Evolutionary conservation across 345 rosid species (phyloP).

Genomic region (Rhodamnia rubescens): DNA sequence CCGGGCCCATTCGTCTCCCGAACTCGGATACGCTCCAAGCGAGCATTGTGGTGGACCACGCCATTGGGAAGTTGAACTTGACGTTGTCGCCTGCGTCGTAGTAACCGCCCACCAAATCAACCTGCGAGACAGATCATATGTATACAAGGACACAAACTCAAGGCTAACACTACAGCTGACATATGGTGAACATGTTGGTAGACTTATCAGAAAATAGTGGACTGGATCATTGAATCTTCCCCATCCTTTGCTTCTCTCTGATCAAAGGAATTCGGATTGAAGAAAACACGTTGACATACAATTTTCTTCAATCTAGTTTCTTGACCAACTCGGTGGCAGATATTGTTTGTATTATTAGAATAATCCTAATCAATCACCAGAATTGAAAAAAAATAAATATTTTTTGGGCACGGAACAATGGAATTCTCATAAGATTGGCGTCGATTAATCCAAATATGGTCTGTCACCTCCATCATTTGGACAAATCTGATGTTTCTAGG

Average conservation of each 20-base stretch:
- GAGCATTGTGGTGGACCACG: constrained; percentile 68
- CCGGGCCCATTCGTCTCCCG: constrained; percentile 34
- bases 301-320: background rate
- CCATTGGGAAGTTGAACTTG: constrained; percentile 88
- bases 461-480: background rate
- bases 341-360: background rate
- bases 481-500: background rate
- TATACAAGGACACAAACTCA: background rate
- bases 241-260: background rate
- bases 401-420: background rate
- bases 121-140: constrained; percentile 14
- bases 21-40: constrained; percentile 74
- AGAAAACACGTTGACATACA: background rate
- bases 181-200: background rate
- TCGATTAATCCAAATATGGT: background rate
- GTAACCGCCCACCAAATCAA: constrained; percentile 83
- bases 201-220: background rate
- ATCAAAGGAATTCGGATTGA: background rate
- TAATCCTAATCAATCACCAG: background rate
- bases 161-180: background rate
- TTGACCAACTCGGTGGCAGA: background rate
- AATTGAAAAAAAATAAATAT: background rate
- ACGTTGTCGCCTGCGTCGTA: constrained; percentile 92
- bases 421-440: background rate
- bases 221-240: background rate